Evolutionary conservation across 1,139 yeast genomes (phyloP).

Genomic region (Pichia sp.): DNA sequence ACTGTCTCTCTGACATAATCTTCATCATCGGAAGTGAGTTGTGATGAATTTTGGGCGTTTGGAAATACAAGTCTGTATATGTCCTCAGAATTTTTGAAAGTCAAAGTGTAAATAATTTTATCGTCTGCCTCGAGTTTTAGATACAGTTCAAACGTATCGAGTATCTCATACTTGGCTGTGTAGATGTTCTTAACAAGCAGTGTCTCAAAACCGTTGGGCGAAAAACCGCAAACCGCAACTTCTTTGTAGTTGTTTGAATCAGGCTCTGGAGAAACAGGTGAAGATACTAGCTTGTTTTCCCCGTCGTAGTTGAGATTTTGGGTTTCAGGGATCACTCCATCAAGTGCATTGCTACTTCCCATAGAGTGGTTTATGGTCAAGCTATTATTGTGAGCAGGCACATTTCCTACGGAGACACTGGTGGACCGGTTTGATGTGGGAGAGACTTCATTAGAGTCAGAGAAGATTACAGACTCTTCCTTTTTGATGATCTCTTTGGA

Average conservation of each 20-base stretch:
- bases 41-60: neutral
- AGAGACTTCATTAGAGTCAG: neutral
- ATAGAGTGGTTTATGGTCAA: neutral
- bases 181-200: conserved; percentile 4
- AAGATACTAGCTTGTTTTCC: neutral
- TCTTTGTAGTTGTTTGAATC: neutral
- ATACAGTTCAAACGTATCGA: conserved; percentile 18
- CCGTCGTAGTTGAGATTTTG: neutral
- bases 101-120: conserved; percentile 3
- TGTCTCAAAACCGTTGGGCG: conserved; percentile 11
- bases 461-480: neutral
- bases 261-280: neutral
- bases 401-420: neutral
- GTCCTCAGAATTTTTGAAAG: conserved; percentile 14
- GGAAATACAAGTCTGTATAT: conserved; percentile 3
- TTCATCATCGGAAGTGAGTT: conserved; percentile 13
- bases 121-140: conserved; percentile 2
- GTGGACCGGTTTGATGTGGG: neutral
- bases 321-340: neutral
- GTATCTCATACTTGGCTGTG: conserved; percentile 7
- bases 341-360: neutral
- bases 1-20: neutral
- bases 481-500: conserved; percentile 1
- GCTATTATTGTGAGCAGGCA: neutral
- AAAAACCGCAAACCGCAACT: conserved; percentile 10